A percentile compares a stretch with the other conserved stretches of the same genome.
Evolutionary conservation across 2,329 filamentous ascomycete species (phyloP).

Genomic region (Ophiostoma sp.): DNA sequence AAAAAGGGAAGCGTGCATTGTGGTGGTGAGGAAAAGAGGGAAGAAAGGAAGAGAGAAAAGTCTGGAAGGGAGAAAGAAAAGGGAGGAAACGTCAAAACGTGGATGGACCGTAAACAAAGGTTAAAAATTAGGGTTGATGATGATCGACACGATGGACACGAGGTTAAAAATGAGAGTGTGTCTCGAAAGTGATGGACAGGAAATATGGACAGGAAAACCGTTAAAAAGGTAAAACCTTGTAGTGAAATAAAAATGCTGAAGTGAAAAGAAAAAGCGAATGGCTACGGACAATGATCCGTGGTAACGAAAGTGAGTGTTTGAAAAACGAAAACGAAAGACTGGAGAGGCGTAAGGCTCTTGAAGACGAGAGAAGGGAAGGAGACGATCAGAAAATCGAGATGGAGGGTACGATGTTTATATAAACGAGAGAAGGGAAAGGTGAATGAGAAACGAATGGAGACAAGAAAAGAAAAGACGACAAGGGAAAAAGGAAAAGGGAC

Average conservation of each 20-base stretch:
- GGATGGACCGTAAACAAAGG: neutral
- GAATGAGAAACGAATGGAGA: neutral
- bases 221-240: neutral
- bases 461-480: neutral
- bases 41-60: neutral
- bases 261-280: neutral
- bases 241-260: neutral
- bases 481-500: neutral
- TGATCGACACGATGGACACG: neutral
- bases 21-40: neutral
- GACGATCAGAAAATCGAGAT: neutral
- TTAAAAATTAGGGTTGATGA: neutral
- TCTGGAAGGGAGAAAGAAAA: neutral
- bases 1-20: constrained; percentile 23
- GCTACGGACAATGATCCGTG: neutral
- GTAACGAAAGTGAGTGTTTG: constrained; percentile 5
- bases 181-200: neutral
- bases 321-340: neutral
- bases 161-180: neutral
- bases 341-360: constrained; percentile 13
- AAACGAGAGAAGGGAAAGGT: neutral
- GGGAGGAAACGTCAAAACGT: neutral
- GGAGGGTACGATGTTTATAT: constrained; percentile 2
- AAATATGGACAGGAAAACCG: neutral
- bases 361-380: neutral